Percentiles rank a stretch among this genome's conserved stretches.
These are phyloP conservation scores for Tolypocladium ophioglossoides DNA, from an alignment of 2,329 filamentous ascomycete genomes.

Conservation along the genomic window DNA sequence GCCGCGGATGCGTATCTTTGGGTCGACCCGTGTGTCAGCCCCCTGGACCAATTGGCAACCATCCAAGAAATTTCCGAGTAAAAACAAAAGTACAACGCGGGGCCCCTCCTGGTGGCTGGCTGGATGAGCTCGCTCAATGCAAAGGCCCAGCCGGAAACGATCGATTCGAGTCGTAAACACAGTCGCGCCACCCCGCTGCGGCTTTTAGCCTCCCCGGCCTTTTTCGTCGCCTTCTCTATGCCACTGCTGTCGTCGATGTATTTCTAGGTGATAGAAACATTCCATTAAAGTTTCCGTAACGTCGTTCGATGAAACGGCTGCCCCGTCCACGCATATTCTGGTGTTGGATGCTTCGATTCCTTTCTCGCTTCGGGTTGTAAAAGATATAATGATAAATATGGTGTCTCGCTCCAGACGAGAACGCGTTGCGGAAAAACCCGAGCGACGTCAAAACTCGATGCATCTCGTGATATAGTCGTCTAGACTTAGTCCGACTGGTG, in stretches of 20 bases:
- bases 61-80: slow-evolving; percentile 1
- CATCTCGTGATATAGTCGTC: background rate
- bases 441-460: background rate
- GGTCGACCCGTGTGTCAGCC: slow-evolving; percentile 9
- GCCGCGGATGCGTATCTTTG: slow-evolving; percentile 17
- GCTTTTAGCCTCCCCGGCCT: slow-evolving; percentile 5
- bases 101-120: background rate
- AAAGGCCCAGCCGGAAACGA: slow-evolving; percentile 6
- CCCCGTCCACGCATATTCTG: background rate
- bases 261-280: slow-evolving; percentile 1
- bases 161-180: slow-evolving; percentile 19
- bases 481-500: slow-evolving; percentile 44
- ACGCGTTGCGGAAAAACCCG: background rate
- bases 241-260: slow-evolving; percentile 6
- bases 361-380: background rate
- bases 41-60: background rate
- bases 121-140: slow-evolving; percentile 7
- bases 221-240: slow-evolving; percentile 9
- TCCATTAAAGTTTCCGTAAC: slow-evolving; percentile 2
- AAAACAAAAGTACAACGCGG: slow-evolving; percentile 4
- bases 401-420: background rate
- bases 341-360: background rate
- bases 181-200: slow-evolving; percentile 6
- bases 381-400: background rate
- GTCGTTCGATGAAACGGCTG: background rate